Evolutionary conservation across 495 filamentous ascomycete species (phyloP), one percentile per base, ranked within the genome.

Genomic region (Hypoxylon intermedium): DNA sequence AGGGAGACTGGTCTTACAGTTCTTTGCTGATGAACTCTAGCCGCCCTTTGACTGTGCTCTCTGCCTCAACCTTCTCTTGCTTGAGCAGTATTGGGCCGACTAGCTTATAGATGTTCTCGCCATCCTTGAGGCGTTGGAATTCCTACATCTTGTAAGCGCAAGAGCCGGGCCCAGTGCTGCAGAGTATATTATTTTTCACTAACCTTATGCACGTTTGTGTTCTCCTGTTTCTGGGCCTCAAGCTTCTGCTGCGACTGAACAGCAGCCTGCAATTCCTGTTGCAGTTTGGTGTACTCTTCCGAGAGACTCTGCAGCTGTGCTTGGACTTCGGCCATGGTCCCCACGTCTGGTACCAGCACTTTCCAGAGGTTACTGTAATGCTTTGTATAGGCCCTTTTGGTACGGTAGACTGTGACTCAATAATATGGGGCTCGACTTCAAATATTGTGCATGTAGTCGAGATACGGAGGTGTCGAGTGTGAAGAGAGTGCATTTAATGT

Each of bases 21-120:
- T 98, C 95, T 68, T 92, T 91, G 62, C 87, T 82, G 58, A 98
- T 98, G 61, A 93, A 98, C 54, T 96, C 91, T 51, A 98, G 73
- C 7, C 94, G 85, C 38, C 90, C 89, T 58, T 93, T 89, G 24
- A 98, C 95, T 5, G 92, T 91, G 83, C 90, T 87, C 43, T 87
- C 81, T 0, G 95, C 94, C 65, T 98, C 94, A 2, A 78, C 74
- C 67, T 88, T 90, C 9, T 98, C 94, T 73, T 98, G 95, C 78
- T 98, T 97, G 67, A 98, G 74, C 41, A 99, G 79, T 7, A 98
- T 89, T 0, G 94, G 94, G 1, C 94, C 94, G 46, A 97, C 85
- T 30, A 96, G 83, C 73, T 98, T 98, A 82, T 92, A 99, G 75
- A 99, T 95, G 46, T 87, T 90, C 57, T 93, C 86, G 60, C 87